Conservation (phyloP, 2,329 filamentous ascomycete species). For the Pyrenophora graminea region DNA sequence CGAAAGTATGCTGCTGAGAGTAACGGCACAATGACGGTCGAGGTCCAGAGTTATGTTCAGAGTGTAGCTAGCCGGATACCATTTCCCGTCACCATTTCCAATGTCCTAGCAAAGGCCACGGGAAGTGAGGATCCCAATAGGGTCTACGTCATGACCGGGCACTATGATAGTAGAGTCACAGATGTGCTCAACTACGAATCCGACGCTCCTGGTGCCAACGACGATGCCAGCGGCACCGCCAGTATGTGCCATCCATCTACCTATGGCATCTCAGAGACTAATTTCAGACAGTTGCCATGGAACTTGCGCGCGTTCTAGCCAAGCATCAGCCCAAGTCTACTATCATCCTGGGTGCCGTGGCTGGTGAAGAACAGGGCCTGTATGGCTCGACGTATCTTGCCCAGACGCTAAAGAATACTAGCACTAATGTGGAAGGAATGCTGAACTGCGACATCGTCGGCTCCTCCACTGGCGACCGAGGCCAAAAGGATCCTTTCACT, state of each 20-base stretch:
- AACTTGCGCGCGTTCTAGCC: conserved; percentile 59
- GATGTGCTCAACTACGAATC: conserved; percentile 57
- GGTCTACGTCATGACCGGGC: conserved; percentile 60
- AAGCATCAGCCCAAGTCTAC: conserved; percentile 55
- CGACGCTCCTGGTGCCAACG: conserved; percentile 62
- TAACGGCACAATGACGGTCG: conserved; percentile 57
- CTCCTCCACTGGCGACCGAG: conserved; percentile 53
- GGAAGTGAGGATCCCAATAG: conserved; percentile 55
- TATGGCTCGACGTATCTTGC: conserved; percentile 59
- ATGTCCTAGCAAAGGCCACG: conserved; percentile 55
- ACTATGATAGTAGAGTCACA: conserved; percentile 60
- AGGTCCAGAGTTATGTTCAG: conserved; percentile 58
- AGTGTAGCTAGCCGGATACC: conserved; percentile 52
- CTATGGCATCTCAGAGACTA: conserved; percentile 1
- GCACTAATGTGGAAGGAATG: conserved; percentile 61
- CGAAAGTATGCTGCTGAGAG: conserved; percentile 52
- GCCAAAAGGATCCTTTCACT: conserved; percentile 54
- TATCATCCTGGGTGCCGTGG: conserved; percentile 61
- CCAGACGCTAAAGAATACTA: conserved; percentile 56
- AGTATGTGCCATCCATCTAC: conserved; percentile 25
- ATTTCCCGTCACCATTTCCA: conserved; percentile 58
- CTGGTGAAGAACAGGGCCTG: conserved; percentile 62
- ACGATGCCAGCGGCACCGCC: conserved; percentile 61
- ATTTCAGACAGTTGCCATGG: conserved; percentile 52
- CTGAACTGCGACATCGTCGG: conserved; percentile 64